Percentiles rank a stretch among this genome's conserved stretches.
These are phyloP conservation scores for Phyllosticta capitalensis DNA, from an alignment of 2,329 filamentous ascomycete genomes.

Conservation along the genomic window DNA sequence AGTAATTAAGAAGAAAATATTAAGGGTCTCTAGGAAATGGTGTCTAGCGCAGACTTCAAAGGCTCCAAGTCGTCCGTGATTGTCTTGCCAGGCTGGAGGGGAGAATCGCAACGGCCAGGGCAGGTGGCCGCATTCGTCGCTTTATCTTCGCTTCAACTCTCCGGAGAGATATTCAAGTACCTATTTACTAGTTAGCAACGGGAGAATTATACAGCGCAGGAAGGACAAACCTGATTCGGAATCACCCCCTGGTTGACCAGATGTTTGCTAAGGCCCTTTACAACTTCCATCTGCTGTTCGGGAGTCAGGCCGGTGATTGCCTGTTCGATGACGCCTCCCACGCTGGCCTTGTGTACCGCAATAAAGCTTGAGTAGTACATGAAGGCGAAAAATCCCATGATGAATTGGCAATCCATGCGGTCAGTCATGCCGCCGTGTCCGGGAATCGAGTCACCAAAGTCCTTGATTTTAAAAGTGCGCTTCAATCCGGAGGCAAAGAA, in stretches of 20 bases:
- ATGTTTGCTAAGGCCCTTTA: conserved; percentile 53
- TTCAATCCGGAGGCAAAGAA: conserved; percentile 98
- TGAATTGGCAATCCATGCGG: conserved; percentile 99
- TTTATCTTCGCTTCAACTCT: conserved; percentile 11
- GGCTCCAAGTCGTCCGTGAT: background rate
- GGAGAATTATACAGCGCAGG: background rate
- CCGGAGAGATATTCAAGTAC: conserved; percentile 12
- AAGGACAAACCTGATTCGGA: conserved; percentile 38
- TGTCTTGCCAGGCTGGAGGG: background rate
- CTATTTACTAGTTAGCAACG: background rate
- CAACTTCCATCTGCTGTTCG: conserved; percentile 81
- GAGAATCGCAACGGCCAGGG: background rate
- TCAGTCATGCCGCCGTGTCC: conserved; percentile 98
- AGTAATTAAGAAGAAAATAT: background rate
- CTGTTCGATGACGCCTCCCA: conserved; percentile 80
- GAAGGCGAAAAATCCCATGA: conserved; percentile 98
- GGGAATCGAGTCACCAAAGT: conserved; percentile 96
- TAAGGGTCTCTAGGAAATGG: background rate
- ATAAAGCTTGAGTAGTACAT: conserved; percentile 99
- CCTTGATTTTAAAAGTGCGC: conserved; percentile 99
- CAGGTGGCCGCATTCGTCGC: background rate
- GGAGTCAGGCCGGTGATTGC: conserved; percentile 80
- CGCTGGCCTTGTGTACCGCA: conserved; percentile 72
- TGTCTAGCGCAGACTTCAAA: background rate
- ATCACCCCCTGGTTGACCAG: conserved; percentile 54